Evolutionary conservation across 805 yeast species (phyloP).

Genomic region (Priceomyces castillae): DNA sequence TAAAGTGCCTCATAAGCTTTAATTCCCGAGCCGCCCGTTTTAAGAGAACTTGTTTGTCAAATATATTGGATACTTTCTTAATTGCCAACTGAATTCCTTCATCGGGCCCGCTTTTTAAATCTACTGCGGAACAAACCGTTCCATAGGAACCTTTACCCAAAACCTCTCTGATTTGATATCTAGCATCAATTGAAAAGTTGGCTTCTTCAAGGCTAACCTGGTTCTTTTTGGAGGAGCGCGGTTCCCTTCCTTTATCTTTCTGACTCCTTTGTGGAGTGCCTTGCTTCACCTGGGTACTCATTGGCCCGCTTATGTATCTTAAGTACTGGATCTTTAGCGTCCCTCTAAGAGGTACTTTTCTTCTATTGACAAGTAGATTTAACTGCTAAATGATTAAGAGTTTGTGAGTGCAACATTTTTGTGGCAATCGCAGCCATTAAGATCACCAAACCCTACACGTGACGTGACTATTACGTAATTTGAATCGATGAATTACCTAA

Average conservation of each 20-base stretch:
- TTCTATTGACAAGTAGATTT: background rate
- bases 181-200: constrained; percentile 58
- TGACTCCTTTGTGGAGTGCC: background rate
- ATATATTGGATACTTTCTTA: constrained; percentile 74
- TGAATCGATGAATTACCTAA: background rate
- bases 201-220: constrained; percentile 36
- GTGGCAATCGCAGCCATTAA: constrained; percentile 1
- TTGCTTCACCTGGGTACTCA: constrained; percentile 8
- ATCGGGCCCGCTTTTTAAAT: constrained; percentile 30
- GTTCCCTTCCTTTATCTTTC: background rate
- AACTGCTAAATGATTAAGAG: background rate
- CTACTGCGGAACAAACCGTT: constrained; percentile 73
- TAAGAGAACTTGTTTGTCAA: constrained; percentile 61
- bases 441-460: background rate
- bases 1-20: constrained; percentile 73
- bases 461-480: background rate
- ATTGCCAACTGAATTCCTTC: constrained; percentile 56
- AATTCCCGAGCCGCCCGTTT: constrained; percentile 83
- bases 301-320: background rate
- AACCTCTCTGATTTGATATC: constrained; percentile 56
- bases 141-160: constrained; percentile 89
- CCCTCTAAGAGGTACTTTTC: background rate
- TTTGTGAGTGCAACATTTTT: constrained; percentile 1
- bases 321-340: background rate
- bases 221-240: background rate